A percentile compares a stretch with the other conserved stretches of the same genome.
Conservation (phyloP, 768 basidiomycete species). For the Russula ochroleuca region DNA sequence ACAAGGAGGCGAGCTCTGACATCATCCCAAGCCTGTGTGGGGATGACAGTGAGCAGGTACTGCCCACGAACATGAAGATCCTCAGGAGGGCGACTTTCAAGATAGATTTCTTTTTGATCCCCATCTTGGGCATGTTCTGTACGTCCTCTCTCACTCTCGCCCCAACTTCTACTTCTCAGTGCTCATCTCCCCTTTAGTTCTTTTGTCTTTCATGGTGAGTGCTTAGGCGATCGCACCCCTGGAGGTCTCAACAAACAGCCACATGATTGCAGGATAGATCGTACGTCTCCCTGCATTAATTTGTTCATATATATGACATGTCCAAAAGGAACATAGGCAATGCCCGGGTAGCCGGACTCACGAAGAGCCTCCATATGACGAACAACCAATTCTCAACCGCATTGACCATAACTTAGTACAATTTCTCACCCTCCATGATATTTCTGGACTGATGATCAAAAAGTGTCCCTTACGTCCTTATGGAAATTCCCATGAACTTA, state of each 20-base stretch:
- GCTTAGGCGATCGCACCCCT: background rate
- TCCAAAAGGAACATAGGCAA: constrained; percentile 31
- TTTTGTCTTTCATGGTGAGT: constrained; percentile 27
- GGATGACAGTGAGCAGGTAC: constrained; percentile 13
- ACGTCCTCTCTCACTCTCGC: background rate
- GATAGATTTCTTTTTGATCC: constrained; percentile 22
- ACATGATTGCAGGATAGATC: constrained; percentile 19
- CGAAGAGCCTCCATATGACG: constrained; percentile 33
- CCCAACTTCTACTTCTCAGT: background rate
- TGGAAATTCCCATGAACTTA: constrained; percentile 32
- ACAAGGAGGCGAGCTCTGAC: constrained; percentile 8
- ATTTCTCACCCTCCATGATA: background rate
- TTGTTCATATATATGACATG: background rate
- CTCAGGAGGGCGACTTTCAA: constrained; percentile 18
- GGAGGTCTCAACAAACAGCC: background rate
- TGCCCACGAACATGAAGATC: background rate
- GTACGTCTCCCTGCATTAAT: constrained; percentile 7
- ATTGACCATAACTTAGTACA: constrained; percentile 25
- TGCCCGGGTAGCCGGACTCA: constrained; percentile 36
- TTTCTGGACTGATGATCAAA: constrained; percentile 26
- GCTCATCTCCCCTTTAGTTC: constrained; percentile 3
- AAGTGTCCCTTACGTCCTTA: constrained; percentile 31
- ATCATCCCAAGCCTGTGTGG: background rate
- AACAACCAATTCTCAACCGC: constrained; percentile 31
- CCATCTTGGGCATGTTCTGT: constrained; percentile 26